Base-by-base conservation (phyloP, 2,329 filamentous ascomycete genomes). In the Colletotrichum lindemuthianum region DNA sequence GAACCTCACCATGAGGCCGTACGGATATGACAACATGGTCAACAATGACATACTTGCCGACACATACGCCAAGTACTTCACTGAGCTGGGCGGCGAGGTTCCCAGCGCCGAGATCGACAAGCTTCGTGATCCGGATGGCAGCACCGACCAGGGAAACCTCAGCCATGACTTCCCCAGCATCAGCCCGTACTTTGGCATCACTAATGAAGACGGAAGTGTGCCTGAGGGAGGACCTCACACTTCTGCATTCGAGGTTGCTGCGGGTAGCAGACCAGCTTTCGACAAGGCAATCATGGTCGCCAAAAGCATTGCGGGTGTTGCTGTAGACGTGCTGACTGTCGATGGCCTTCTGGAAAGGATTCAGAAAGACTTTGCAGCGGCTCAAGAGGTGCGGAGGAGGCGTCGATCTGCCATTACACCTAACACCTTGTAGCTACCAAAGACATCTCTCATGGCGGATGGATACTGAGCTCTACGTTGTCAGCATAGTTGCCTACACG, bases 211-310 rank as follows among this genome's bases (percentile, higher is more conserved):
- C 32, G 72, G 71, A 24, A 67, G 51, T n/a, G 44, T 43, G 4
- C 60, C 64, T 7, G 12, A 56, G 4, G 60, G 60, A 6, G 81
- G 82, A 0, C 84, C 85, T 15, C 86, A 86, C 64, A 88, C 80
- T 8, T 79, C 81, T 0, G 79, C 81, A 0, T 89, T 86, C 68
- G 81, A 83, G 8, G 73, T 75, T 3, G 81, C 84, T 0, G 79
- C 84, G 0, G 83, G 84, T 4, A 86, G 81, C 0, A 75, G 74
- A 32, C 76, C 77, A 13, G 81, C 82, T 0, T 85, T 84, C 59
- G 72, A 79, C 34, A 76, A 79, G 48, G 77, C 82, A 0, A 68
- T 85, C 32, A 75, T 78, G 54, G 81, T 81, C 1, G 82, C 77
- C 0, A 85, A 85, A 67, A 79, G 77, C 3, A 70, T 85, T 47